These are phyloP conservation scores for Solanum sejunctum DNA, from an alignment of 257 asterid genomes.

Conservation along the genomic window DNA sequence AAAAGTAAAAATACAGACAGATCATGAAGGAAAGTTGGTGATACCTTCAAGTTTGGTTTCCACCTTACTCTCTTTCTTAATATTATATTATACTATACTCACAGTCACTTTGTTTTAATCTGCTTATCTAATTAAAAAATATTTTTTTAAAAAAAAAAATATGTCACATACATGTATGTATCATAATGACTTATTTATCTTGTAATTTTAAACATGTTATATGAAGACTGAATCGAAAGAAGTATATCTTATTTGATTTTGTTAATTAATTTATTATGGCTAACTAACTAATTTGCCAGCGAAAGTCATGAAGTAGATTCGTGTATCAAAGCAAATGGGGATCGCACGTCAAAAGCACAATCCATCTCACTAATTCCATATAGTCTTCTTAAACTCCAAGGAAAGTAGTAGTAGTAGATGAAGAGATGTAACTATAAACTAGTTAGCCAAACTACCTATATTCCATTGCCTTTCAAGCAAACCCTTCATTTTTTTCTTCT, in stretches of 20 bases:
- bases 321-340: slow-evolving; percentile 32
- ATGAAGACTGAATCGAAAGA: accelerated
- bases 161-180: not conserved
- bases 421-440: not conserved
- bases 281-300: slow-evolving; percentile 19
- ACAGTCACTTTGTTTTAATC: not conserved
- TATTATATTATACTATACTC: not conserved
- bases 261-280: not conserved
- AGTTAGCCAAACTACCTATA: slow-evolving; percentile 22
- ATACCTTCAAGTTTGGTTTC: slow-evolving; percentile 8
- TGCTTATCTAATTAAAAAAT: not conserved
- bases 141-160: not conserved
- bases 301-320: slow-evolving; percentile 32
- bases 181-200: not conserved
- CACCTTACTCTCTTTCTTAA: not conserved
- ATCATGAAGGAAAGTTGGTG: slow-evolving; percentile 8
- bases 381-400: slow-evolving; percentile 37
- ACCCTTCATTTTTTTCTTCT: slow-evolving; percentile 20
- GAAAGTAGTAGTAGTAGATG: slow-evolving; percentile 17
- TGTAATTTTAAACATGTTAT: not conserved
- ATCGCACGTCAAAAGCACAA: slow-evolving; percentile 51
- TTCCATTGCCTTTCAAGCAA: slow-evolving; percentile 68
- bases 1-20: slow-evolving; percentile 1
- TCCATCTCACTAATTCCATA: slow-evolving; percentile 38
- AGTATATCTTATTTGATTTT: not conserved